Base-by-base conservation (phyloP, 148 eudicot genomes). In the Diospyros kaki region DNA sequence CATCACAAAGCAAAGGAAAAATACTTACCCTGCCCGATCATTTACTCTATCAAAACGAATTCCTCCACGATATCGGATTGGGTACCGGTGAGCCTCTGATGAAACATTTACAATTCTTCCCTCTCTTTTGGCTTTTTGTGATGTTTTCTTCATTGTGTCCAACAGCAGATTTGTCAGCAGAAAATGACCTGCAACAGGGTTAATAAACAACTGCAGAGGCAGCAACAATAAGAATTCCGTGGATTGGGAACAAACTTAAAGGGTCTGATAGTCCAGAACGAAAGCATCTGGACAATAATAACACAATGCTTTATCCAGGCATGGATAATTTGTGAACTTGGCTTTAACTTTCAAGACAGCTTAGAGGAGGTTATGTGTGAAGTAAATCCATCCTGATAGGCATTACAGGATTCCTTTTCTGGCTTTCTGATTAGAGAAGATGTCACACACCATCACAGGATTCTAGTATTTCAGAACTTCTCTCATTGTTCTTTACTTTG, bases 101-200 rank as follows among this genome's bases (percentile, higher is more conserved):
- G 91, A 88, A 18, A 90, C 84, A 66, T 86, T 88, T 56, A 90
- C 86, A 44, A 90, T 86, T 81, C 94, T 88, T 69, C 91, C 94
- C 79, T 90, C 91, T 78, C 60, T 62, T 1, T 71, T 75, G 71
- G 83, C 76, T 53, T 74, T 72, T 5, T 14, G 64, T 38, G 83
- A 87, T 11, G 94, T 90, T 76, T 64, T 82, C 73, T 84, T 90
- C 94, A 90, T 86, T 41, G 81, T 88, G 39, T 84, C 94, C 63
- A 90, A 72, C 81, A 90, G 64, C 44, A 90, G 66, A 79, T 86
- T 81, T 72, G 90, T 84, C 71, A 90, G 58, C 46, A 87, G 86
- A 69, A 86, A 90, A 83, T 90, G 91, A 40, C 94, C 94, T 90
- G 76, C 42, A 75, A 68, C 8, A 28, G 52, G 52, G 8, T 4